Conservation (phyloP, 2,329 filamentous ascomycete genomes). For the Sporothrix variecibatus region DNA sequence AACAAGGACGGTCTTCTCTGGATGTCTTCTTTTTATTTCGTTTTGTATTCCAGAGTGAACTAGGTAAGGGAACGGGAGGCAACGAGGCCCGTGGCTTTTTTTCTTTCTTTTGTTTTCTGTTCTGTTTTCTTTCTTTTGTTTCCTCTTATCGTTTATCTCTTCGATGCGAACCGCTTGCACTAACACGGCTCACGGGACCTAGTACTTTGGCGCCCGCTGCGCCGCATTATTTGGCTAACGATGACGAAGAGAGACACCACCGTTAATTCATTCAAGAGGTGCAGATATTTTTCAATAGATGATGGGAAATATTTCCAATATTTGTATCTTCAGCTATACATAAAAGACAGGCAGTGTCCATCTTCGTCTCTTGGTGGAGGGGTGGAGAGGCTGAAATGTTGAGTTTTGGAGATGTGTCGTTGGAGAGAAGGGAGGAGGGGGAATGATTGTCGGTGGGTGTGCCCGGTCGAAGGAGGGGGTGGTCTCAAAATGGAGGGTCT, state of each 20-base stretch:
- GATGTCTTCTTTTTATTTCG: no score
- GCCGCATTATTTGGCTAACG: neutral
- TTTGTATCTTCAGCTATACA: neutral
- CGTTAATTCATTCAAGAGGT: neutral
- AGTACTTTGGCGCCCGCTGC: neutral
- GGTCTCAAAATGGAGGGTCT: neutral
- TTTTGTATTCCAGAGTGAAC: neutral
- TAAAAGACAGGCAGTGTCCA: neutral
- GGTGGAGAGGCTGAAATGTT: slow-evolving; percentile 9
- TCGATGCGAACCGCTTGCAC: neutral
- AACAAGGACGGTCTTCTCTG: neutral
- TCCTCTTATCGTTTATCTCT: neutral
- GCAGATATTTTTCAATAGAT: no score
- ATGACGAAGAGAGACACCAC: neutral
- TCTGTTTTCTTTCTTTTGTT: neutral
- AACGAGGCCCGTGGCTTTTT: neutral
- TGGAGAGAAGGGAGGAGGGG: neutral
- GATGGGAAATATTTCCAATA: neutral
- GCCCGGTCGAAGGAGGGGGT: neutral
- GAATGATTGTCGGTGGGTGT: neutral
- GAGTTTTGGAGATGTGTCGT: no score
- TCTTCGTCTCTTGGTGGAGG: neutral
- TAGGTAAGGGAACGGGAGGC: neutral
- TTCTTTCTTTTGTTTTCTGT: neutral
- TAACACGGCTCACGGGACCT: neutral